These are phyloP conservation scores for Neurospora tetraspora DNA, from an alignment of 495 filamentous ascomycete genomes.

Conservation along the genomic window DNA sequence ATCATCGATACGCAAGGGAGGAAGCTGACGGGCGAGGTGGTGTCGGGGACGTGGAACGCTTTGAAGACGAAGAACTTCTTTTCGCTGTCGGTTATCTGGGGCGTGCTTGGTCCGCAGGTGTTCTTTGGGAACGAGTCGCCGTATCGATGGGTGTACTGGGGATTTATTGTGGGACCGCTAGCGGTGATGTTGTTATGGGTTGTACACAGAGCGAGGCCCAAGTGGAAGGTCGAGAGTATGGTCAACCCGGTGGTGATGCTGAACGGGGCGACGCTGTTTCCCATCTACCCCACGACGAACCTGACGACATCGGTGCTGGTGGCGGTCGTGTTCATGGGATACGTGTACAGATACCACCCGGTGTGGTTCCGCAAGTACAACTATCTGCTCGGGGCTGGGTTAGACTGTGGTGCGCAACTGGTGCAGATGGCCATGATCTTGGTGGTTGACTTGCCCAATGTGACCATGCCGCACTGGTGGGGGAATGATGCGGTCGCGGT, in stretches of 20 bases:
- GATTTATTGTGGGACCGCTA: conserved; percentile 8
- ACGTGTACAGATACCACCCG: conserved; percentile 6
- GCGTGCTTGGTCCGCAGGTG: conserved; percentile 3
- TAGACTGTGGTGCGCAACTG: conserved; percentile 41
- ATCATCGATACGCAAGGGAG: background rate
- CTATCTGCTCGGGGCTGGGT: conserved; percentile 41
- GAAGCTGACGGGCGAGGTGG: background rate
- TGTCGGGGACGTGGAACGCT: background rate
- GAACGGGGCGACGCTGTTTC: conserved; percentile 8
- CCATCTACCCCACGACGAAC: conserved; percentile 12
- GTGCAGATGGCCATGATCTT: conserved; percentile 7
- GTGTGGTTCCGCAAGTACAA: conserved; percentile 35
- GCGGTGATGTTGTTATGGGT: background rate
- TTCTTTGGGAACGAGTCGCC: background rate
- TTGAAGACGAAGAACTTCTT: background rate
- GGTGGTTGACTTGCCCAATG: conserved; percentile 3
- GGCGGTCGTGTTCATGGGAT: conserved; percentile 12
- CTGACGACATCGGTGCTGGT: conserved; percentile 6
- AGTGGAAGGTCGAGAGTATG: conserved; percentile 7
- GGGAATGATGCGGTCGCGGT: conserved; percentile 5
- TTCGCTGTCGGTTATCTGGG: background rate
- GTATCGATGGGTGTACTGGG: conserved; percentile 6
- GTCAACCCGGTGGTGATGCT: conserved; percentile 10
- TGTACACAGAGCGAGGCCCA: conserved; percentile 4
- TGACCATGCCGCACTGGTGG: conserved; percentile 10